phyloP scores from a whole-genome alignment of 352 stramenopile species.

The Pythium folliculosum region DNA sequence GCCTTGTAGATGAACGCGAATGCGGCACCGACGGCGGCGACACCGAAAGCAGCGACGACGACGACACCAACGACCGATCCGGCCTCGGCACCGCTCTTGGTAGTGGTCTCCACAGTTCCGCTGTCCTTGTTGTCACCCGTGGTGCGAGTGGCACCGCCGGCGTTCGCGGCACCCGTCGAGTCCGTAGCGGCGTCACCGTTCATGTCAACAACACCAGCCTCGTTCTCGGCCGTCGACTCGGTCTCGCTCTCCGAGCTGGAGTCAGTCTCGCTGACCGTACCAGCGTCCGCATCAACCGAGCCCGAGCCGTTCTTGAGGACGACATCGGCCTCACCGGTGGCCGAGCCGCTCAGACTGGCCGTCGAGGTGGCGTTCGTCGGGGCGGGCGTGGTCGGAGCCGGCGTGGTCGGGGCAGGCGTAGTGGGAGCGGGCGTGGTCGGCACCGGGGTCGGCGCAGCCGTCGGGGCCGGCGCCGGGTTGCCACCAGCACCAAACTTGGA shows the following conservation, averaged over 20 bases:
- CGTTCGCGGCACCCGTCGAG: not conserved
- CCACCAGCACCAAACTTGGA: conserved; percentile 48
- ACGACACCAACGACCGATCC: conserved; percentile 30
- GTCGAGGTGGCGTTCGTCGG: conserved; percentile 30
- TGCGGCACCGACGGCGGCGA: conserved; percentile 46
- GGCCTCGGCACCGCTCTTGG: conserved; percentile 21
- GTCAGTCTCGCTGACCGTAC: not conserved
- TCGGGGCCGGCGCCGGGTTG: conserved; percentile 24
- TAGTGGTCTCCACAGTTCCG: conserved; percentile 40
- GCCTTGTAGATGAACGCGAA: conserved; percentile 82
- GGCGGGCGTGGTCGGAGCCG: conserved; percentile 13
- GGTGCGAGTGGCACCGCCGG: not conserved
- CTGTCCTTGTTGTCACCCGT: conserved; percentile 10
- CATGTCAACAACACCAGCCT: conserved; percentile 22
- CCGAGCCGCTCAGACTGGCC: conserved; percentile 16
- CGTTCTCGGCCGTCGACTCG: conserved; percentile 16
- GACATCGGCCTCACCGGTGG: conserved; percentile 9
- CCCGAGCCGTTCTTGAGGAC: conserved; percentile 10
- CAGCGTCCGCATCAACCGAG: conserved; percentile 15
- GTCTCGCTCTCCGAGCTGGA: not conserved
- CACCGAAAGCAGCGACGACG: conserved; percentile 37
- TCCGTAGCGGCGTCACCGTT: not conserved
- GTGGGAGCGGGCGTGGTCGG: conserved; percentile 15
- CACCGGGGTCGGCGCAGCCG: conserved; percentile 18
- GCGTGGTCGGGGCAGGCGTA: conserved; percentile 21